A percentile compares a stretch with the other conserved stretches of the same genome.
Evolutionary conservation across 1,139 yeast genomes (phyloP).

Genomic region (Geotrichum fermentans): DNA sequence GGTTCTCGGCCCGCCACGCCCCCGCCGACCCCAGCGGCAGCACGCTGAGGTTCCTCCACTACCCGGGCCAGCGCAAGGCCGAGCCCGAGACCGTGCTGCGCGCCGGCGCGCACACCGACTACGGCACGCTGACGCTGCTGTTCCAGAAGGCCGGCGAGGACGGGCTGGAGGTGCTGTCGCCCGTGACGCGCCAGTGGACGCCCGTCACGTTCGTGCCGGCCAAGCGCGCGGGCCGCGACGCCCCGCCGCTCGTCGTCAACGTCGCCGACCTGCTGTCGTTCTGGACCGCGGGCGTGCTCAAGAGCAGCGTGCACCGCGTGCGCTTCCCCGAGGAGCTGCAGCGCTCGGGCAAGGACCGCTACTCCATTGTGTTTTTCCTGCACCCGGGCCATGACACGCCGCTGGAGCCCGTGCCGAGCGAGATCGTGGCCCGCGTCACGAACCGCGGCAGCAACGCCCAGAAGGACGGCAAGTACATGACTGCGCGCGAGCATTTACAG

Average conservation of each 20-base stretch:
- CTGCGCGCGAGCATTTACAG: conserved; percentile 64
- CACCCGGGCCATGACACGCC: conserved; percentile 69
- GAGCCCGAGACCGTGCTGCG: conserved; percentile 54
- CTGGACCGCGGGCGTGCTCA: conserved; percentile 73
- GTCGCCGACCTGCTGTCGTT: conserved; percentile 72
- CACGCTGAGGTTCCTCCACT: conserved; percentile 63
- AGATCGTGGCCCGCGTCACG: conserved; percentile 39
- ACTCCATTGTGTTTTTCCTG: conserved; percentile 74
- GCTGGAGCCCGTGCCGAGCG: conserved; percentile 68
- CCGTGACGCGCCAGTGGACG: conserved; percentile 52
- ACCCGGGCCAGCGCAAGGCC: conserved; percentile 54
- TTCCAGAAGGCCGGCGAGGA: conserved; percentile 68
- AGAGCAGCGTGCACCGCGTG: conserved; percentile 69
- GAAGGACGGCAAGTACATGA: conserved; percentile 32
- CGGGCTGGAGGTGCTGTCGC: conserved; percentile 64
- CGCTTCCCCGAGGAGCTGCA: conserved; percentile 55
- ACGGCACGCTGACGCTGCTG: conserved; percentile 65
- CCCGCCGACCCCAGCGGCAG: conserved; percentile 49
- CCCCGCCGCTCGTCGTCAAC: conserved; percentile 68
- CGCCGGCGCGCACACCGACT: conserved; percentile 86
- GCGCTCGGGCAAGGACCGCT: conserved; percentile 60
- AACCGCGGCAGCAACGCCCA: conserved; percentile 32
- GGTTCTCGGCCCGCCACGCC: conserved; percentile 57
- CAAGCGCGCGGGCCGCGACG: conserved; percentile 39
- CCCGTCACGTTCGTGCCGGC: conserved; percentile 49